Percentiles rank a stretch among this genome's conserved stretches.
phyloP scores from a whole-genome alignment of 176 grass and related monocot genomes.

The Cenchrus americanus region DNA sequence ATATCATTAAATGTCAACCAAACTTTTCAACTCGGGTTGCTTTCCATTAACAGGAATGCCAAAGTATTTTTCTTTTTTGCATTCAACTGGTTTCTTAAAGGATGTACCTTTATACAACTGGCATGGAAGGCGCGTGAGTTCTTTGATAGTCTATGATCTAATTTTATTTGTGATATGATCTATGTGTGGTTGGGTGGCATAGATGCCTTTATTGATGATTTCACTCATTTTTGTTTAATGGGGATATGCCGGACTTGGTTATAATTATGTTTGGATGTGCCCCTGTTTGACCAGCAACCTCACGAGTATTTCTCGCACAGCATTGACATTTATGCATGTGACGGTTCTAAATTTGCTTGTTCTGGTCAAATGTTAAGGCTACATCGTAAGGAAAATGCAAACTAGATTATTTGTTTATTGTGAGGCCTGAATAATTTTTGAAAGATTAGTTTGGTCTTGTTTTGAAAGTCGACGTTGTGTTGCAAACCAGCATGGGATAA shows the following conservation, averaged over 20 bases:
- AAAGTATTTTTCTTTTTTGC: neutral
- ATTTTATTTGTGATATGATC: slow-evolving; percentile 25
- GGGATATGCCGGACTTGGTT: neutral
- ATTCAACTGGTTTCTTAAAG: neutral
- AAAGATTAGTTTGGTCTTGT: neutral
- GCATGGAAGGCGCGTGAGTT: slow-evolving; percentile 34
- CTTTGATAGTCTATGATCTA: slow-evolving; percentile 37
- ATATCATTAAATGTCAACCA: slow-evolving; percentile 1
- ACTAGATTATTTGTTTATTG: slow-evolving; percentile 16
- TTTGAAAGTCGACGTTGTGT: slow-evolving; percentile 17
- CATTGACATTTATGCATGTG: slow-evolving; percentile 51
- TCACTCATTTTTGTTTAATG: slow-evolving; percentile 35
- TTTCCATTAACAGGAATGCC: slow-evolving; percentile 29
- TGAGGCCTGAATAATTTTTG: slow-evolving; percentile 11
- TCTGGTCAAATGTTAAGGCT: slow-evolving; percentile 33
- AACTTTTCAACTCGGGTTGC: slow-evolving; percentile 37
- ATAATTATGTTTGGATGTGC: neutral
- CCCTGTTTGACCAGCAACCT: slow-evolving; percentile 42
- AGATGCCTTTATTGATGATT: slow-evolving; percentile 12
- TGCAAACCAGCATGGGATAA: neutral
- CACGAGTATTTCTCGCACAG: slow-evolving; percentile 5
- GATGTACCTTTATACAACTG: neutral
- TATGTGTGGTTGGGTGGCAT: slow-evolving; percentile 8
- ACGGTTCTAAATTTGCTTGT: slow-evolving; percentile 38
- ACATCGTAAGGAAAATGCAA: slow-evolving; percentile 2